phyloP scores from a whole-genome alignment of 148 eudicot species.

The Vaccinium corymbosum region DNA sequence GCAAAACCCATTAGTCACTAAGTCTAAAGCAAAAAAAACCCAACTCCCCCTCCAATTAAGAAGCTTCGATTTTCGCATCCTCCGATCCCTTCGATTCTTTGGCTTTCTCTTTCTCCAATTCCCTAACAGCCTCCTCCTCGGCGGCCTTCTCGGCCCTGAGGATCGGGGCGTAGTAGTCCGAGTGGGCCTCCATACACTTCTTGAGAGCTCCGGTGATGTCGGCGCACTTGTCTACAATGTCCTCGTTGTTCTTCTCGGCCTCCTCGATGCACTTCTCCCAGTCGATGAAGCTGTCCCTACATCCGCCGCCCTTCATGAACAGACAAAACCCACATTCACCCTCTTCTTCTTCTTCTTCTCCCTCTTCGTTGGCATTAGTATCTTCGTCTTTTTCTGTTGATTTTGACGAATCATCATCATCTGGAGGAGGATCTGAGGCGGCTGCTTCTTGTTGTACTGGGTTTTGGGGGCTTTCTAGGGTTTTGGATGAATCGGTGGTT shows the following conservation, averaged over 20 bases:
- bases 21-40: not conserved
- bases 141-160: not conserved
- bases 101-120: not conserved
- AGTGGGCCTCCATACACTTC: not conserved
- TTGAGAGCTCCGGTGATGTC: not conserved
- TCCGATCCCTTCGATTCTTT: not conserved
- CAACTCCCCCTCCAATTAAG: not conserved
- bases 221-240: not conserved
- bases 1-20: too few species aligned
- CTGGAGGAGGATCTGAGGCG: not conserved
- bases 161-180: not conserved
- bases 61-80: not conserved
- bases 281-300: conserved; percentile 42
- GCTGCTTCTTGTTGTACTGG: not conserved
- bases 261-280: conserved; percentile 31
- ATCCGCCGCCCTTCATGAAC: conserved; percentile 71
- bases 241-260: not conserved
- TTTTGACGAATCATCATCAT: not conserved
- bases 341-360: conserved; percentile 31
- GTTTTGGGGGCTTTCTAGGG: conserved; percentile 18
- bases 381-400: not conserved
- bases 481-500: not conserved
- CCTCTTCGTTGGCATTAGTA: not conserved
- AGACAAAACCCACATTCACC: conserved; percentile 62
- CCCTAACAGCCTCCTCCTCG: not conserved